Evolutionary conservation across 345 rosid species (phyloP).

Genomic region (Carallia brachiata): DNA sequence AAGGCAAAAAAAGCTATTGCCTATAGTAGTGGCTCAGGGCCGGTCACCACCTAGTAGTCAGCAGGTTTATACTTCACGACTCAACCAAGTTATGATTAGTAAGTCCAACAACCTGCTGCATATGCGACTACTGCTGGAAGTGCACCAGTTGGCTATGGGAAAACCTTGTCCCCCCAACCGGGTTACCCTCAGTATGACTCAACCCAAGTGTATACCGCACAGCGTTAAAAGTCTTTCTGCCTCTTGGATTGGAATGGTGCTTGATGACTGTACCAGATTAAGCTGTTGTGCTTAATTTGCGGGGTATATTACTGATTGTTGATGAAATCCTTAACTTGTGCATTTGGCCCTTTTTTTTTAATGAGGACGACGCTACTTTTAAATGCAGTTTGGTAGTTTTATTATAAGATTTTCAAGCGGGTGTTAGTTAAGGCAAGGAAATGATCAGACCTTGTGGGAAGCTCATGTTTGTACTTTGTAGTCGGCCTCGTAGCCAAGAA

Average conservation of each 20-base stretch:
- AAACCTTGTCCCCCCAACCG: too few relatives aligned
- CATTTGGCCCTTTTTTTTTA: neutral
- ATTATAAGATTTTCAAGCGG: neutral
- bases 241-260: neutral
- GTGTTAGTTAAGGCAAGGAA: too few relatives aligned
- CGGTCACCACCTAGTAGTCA: slow-evolving; percentile 32
- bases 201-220: slow-evolving; percentile 48
- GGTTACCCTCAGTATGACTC: slow-evolving; percentile 8
- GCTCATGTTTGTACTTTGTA: too few relatives aligned
- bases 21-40: too few relatives aligned
- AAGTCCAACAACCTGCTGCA: slow-evolving; percentile 48
- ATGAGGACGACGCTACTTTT: neutral
- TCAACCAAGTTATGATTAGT: slow-evolving; percentile 71
- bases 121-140: slow-evolving; percentile 40
- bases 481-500: too few relatives aligned
- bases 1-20: too few relatives aligned
- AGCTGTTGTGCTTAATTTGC: neutral
- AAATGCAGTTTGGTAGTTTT: neutral
- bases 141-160: slow-evolving; percentile 12
- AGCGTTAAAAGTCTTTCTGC: slow-evolving; percentile 23
- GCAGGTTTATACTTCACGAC: slow-evolving; percentile 50
- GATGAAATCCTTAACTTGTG: neutral
- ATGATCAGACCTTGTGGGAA: too few relatives aligned
- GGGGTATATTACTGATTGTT: neutral
- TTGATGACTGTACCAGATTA: neutral